Evolutionary conservation across 2,329 filamentous ascomycete genomes (phyloP), one percentile per base, ranked within the genome.

Genomic region (Ilyonectria sp.): DNA sequence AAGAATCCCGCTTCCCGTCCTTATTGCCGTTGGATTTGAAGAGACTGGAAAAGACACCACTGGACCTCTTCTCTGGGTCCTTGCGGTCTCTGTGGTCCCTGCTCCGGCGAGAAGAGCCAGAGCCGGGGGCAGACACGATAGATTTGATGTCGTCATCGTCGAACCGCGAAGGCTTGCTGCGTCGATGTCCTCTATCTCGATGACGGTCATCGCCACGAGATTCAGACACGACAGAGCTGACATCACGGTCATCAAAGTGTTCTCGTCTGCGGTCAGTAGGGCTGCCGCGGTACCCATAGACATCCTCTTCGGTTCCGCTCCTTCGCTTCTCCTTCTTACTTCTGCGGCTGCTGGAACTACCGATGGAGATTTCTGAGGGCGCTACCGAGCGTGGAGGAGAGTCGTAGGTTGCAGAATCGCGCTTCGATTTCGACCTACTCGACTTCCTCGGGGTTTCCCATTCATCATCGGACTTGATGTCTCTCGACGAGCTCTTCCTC

Each of bases 1-100:
- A 91, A 91, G 89, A 89, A 82, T 86, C 80, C 79, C 83, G 82
- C 69, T 78, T 78, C 59, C 80, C 82, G 63, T 82, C 80, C 56
- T 81, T 81, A 71, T 67, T 78, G 65, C 81, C 81, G 54, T 81
- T 81, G 11, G 81, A 80, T 68, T 83, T 85, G 78, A 86, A 82
- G 68, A 87, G 82, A 73, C 82, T 82, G 61, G 87, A 87, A 70
- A 89, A 82, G 26, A 86, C 79, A 43, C 84, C 81, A 56, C 78
- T 81, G 23, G 80, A 79, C 58, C 80, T 76, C 71, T 82, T 86
- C 69, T 79, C 82, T 13, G 65, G 68, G 19, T 82, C 79, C 69
- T 78, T 70, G 53, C 68, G 71, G 47, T 76, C 74, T 57, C 62
- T 73, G 44, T 63, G 50, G 40, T 75, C 72, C 47, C 64, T 84